Percentiles rank a stretch among this genome's conserved stretches.
Conservation (phyloP, 768 basidiomycete genomes). For the Boletus sp. region DNA sequence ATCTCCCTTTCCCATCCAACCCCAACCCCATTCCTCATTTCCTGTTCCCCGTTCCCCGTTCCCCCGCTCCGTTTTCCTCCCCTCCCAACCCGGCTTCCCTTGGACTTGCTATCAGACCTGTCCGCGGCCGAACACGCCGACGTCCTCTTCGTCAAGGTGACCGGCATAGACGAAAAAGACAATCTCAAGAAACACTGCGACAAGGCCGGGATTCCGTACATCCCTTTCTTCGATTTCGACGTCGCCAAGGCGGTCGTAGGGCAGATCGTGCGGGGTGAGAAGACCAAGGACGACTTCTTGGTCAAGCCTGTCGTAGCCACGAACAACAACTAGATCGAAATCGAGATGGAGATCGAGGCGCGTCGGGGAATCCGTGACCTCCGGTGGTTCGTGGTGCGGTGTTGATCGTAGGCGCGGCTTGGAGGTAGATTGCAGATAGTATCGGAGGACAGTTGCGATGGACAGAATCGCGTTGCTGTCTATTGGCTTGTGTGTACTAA, state of each 20-base stretch:
- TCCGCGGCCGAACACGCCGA: conserved; percentile 93
- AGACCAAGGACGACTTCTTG: conserved; percentile 21
- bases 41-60: background rate
- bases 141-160: conserved; percentile 90
- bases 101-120: conserved; percentile 54
- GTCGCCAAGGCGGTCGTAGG: conserved; percentile 59
- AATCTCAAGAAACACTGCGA: conserved; percentile 85
- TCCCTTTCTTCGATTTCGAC: conserved; percentile 73
- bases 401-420: background rate
- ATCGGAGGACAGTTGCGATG: no score
- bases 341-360: no score
- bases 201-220: conserved; percentile 73
- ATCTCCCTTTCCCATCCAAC: background rate
- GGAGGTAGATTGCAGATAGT: background rate
- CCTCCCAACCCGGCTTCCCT: background rate
- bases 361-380: no score
- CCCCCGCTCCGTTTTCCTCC: background rate
- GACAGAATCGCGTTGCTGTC: background rate
- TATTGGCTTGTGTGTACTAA: background rate
- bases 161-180: conserved; percentile 67
- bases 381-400: background rate
- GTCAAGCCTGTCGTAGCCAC: background rate
- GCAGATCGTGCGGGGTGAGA: conserved; percentile 69
- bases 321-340: background rate
- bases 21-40: no score